Evolutionary conservation across 495 filamentous ascomycete genomes (phyloP).

Genomic region (Copromyces sp.): DNA sequence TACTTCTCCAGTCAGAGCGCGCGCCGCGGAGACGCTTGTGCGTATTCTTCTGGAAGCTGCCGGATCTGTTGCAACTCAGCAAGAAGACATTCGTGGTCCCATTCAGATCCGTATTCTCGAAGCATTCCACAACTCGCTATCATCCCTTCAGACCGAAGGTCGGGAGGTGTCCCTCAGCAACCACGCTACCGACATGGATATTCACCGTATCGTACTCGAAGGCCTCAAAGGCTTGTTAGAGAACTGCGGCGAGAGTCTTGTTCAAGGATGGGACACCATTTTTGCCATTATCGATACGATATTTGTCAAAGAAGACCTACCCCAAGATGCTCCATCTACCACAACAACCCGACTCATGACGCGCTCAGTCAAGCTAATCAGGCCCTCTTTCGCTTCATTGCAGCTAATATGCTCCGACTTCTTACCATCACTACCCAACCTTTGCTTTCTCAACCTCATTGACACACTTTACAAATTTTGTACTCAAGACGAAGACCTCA

Average conservation of each 20-base stretch:
- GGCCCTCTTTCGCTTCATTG: slow-evolving; percentile 74
- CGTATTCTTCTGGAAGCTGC: slow-evolving; percentile 60
- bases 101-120: slow-evolving; percentile 64
- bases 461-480: slow-evolving; percentile 84
- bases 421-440: slow-evolving; percentile 62
- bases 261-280: slow-evolving; percentile 71
- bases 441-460: slow-evolving; percentile 72
- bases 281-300: slow-evolving; percentile 81
- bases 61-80: slow-evolving; percentile 35
- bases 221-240: slow-evolving; percentile 74
- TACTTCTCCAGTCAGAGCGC: slow-evolving; percentile 52
- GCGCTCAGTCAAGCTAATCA: slow-evolving; percentile 62
- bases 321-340: slow-evolving; percentile 8
- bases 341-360: slow-evolving; percentile 30
- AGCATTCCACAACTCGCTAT: slow-evolving; percentile 51
- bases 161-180: slow-evolving; percentile 40
- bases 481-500: slow-evolving; percentile 80
- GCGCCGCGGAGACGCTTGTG: slow-evolving; percentile 64
- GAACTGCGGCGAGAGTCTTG: slow-evolving; percentile 74
- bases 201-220: slow-evolving; percentile 75
- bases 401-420: slow-evolving; percentile 96
- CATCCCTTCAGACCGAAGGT: slow-evolving; percentile 31
- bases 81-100: slow-evolving; percentile 39
- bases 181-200: slow-evolving; percentile 57
- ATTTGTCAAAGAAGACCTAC: slow-evolving; percentile 43